These are phyloP conservation scores for Fusarium anguioides DNA, from an alignment of 2,329 filamentous ascomycete genomes.

Conservation along the genomic window DNA sequence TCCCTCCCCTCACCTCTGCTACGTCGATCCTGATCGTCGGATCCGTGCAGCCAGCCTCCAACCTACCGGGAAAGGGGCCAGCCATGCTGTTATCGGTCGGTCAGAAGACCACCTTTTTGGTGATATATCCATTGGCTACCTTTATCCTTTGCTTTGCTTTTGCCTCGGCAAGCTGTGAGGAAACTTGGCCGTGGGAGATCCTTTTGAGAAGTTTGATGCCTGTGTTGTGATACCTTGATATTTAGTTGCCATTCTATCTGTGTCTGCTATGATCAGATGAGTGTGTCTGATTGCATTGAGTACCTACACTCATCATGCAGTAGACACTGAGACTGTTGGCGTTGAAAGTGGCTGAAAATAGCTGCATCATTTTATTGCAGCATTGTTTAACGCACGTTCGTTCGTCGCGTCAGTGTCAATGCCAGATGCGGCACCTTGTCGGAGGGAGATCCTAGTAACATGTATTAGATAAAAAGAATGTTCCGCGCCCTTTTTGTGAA, in stretches of 20 bases:
- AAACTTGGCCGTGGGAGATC: slow-evolving; percentile 1
- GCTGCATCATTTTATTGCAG: slow-evolving; percentile 15
- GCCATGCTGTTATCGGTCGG: slow-evolving; percentile 12
- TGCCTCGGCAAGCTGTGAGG: slow-evolving; percentile 13
- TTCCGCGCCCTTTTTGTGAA: slow-evolving; percentile 32
- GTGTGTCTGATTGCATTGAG: neutral
- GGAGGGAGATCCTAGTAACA: slow-evolving; percentile 21
- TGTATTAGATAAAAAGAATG: slow-evolving; percentile 20
- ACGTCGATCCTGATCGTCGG: slow-evolving; percentile 46
- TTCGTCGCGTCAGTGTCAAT: slow-evolving; percentile 9
- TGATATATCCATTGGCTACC: slow-evolving; percentile 14
- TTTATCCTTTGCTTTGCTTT: neutral
- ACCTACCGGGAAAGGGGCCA: slow-evolving; percentile 37
- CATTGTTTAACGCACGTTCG: slow-evolving; percentile 14
- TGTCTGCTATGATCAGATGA: neutral
- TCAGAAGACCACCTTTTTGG: slow-evolving; percentile 30
- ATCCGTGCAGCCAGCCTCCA: slow-evolving; percentile 42
- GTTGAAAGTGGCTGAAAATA: slow-evolving; percentile 18
- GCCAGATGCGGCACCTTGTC: slow-evolving; percentile 19
- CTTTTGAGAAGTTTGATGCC: slow-evolving; percentile 5
- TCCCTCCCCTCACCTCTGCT: slow-evolving; percentile 35
- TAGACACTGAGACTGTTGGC: neutral
- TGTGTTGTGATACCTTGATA: neutral
- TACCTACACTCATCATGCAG: neutral
- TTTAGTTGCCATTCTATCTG: too few relatives aligned